Percentiles rank a stretch among this genome's conserved stretches.
Evolutionary conservation across 345 rosid genomes (phyloP).

Genomic region (Murraya paniculata): DNA sequence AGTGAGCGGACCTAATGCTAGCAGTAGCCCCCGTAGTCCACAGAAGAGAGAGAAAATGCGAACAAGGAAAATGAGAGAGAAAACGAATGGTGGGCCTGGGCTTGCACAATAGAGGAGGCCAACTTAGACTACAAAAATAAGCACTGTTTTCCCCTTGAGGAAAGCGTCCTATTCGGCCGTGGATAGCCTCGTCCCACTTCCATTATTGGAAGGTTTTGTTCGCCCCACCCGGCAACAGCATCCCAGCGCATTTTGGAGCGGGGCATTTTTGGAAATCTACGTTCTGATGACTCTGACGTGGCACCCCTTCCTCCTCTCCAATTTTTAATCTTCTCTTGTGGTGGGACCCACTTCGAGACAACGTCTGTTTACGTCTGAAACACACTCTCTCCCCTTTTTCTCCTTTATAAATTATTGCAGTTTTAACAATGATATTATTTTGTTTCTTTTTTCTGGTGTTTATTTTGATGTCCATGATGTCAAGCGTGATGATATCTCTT

Average conservation of each 20-base stretch:
- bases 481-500: conserved; percentile 36
- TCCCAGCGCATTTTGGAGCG: not conserved
- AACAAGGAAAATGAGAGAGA: not conserved
- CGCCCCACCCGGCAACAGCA: conserved; percentile 17
- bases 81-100: conserved; percentile 40
- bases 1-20: not conserved
- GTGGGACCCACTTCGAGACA: conserved; percentile 20
- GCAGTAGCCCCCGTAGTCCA: not conserved
- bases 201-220: conserved; percentile 57
- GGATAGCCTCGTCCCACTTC: conserved; percentile 56
- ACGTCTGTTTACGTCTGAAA: conserved; percentile 30
- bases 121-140: not conserved
- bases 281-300: conserved; percentile 28
- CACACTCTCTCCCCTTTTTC: conserved; percentile 6
- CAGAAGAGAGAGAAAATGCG: not conserved
- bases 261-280: conserved; percentile 16
- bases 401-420: too few relatives aligned
- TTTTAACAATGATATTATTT: not conserved
- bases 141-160: conserved; percentile 47
- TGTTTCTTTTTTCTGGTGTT: conserved; percentile 1
- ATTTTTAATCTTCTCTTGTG: not conserved
- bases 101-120: conserved; percentile 22
- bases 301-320: conserved; percentile 1
- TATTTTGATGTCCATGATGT: conserved; percentile 32
- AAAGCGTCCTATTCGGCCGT: conserved; percentile 29